phyloP scores from a whole-genome alignment of 1,284 basidiomycete genomes.

The Phellopilus nigrolimitatus region DNA sequence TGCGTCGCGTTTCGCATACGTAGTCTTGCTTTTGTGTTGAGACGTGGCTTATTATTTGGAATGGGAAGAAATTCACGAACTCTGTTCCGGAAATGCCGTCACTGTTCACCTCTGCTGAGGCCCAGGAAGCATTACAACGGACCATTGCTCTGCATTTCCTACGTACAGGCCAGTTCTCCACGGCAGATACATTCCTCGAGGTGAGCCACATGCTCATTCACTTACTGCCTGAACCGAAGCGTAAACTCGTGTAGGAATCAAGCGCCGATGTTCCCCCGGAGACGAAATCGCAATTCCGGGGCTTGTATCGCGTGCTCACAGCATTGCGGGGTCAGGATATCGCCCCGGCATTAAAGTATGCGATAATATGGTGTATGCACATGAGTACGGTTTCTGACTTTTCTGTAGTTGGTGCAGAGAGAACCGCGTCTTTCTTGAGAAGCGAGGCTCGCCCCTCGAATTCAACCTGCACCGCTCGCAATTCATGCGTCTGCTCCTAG shows the following conservation, averaged over 20 bases:
- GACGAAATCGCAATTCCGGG: slow-evolving; percentile 57
- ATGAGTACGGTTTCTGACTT: slow-evolving; percentile 7
- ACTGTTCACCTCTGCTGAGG: slow-evolving; percentile 62
- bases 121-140: slow-evolving; percentile 60
- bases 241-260: slow-evolving; percentile 57
- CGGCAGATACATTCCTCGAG: slow-evolving; percentile 67
- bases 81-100: slow-evolving; percentile 62
- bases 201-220: slow-evolving; percentile 34
- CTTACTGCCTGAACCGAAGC: background rate
- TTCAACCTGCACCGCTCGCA: slow-evolving; percentile 86
- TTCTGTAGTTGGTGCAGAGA: slow-evolving; percentile 65
- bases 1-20: background rate
- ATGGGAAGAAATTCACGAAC: slow-evolving; percentile 62
- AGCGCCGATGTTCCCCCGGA: slow-evolving; percentile 54
- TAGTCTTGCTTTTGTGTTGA: slow-evolving; percentile 4
- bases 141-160: slow-evolving; percentile 76
- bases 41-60: slow-evolving; percentile 19
- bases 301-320: slow-evolving; percentile 70
- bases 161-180: slow-evolving; percentile 73
- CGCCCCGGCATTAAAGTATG: slow-evolving; percentile 68
- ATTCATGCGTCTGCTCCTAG: slow-evolving; percentile 70
- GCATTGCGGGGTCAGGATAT: slow-evolving; percentile 67
- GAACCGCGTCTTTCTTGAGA: slow-evolving; percentile 61
- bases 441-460: slow-evolving; percentile 72
- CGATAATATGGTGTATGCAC: slow-evolving; percentile 19